These are phyloP conservation scores for Ascochyta clinopodiicola DNA, from an alignment of 2,329 filamentous ascomycete species.

Conservation along the genomic window DNA sequence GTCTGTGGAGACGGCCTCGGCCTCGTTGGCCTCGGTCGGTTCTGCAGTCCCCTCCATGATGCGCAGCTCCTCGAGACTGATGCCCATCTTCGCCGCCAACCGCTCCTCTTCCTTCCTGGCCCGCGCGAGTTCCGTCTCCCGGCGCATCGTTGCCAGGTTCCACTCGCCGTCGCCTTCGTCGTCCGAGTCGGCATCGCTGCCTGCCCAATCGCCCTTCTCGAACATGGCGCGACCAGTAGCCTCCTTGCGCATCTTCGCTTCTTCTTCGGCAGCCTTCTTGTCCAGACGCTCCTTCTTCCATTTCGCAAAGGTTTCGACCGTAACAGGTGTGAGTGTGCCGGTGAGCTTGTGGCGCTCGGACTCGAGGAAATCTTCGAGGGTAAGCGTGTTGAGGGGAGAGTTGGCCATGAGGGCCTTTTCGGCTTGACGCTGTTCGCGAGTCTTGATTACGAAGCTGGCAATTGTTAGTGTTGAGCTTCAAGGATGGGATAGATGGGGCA, in stretches of 20 bases:
- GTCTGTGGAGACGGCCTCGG: constrained; percentile 6
- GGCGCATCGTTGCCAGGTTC: constrained; percentile 82
- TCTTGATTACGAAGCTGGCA: constrained; percentile 89
- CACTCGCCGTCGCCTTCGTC: constrained; percentile 69
- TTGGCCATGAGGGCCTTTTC: constrained; percentile 98
- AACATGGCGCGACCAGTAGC: constrained; percentile 94
- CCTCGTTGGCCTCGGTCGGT: constrained; percentile 12
- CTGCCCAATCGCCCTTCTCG: constrained; percentile 92
- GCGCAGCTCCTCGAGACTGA: constrained; percentile 26
- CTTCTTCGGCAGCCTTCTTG: constrained; percentile 95
- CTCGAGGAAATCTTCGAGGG: constrained; percentile 96
- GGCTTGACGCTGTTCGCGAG: constrained; percentile 92
- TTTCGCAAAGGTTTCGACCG: constrained; percentile 87
- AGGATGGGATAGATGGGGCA: constrained; percentile 28
- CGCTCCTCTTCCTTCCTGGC: constrained; percentile 80
- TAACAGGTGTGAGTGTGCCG: constrained; percentile 91
- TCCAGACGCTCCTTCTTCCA: constrained; percentile 95
- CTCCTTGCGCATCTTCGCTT: constrained; percentile 90
- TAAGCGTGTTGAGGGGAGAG: constrained; percentile 90
- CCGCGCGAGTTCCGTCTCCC: constrained; percentile 80
- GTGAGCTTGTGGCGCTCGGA: constrained; percentile 95
- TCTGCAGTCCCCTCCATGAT: constrained; percentile 16
- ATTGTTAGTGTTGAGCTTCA: constrained; percentile 15
- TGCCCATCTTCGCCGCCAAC: constrained; percentile 44
- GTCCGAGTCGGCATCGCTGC: constrained; percentile 63